Evolutionary conservation across 2,329 filamentous ascomycete genomes (phyloP).

Genomic region (Trichoderma koningiopsis): DNA sequence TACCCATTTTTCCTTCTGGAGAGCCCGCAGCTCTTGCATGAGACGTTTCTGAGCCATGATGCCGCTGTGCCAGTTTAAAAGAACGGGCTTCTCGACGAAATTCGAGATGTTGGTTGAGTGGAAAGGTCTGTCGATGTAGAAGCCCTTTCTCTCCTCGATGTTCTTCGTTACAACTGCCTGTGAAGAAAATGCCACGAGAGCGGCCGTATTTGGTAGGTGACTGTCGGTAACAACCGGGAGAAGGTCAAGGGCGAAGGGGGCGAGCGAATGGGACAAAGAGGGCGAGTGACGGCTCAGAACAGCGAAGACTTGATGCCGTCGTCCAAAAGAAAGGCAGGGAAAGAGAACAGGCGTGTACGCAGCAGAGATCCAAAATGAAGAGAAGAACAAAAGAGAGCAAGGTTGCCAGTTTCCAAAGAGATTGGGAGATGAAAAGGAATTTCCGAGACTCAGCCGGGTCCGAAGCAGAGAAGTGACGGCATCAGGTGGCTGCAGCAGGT

Average conservation of each 20-base stretch:
- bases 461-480: slow-evolving; percentile 27
- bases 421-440: slow-evolving; percentile 14
- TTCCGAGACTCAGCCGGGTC: slow-evolving; percentile 21
- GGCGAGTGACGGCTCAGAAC: not conserved
- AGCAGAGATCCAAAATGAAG: not conserved
- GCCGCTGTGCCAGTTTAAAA: not conserved
- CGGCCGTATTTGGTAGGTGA: not conserved
- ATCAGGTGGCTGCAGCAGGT: slow-evolving; percentile 29
- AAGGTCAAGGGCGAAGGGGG: not conserved
- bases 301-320: not conserved
- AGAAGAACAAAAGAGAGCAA: not conserved
- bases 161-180: not conserved
- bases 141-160: not conserved
- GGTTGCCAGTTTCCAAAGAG: not conserved
- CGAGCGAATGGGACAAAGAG: not conserved
- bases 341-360: not conserved
- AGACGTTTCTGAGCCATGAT: slow-evolving; percentile 69
- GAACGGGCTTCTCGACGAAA: not conserved
- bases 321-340: not conserved
- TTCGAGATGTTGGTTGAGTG: not conserved
- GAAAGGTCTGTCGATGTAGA: not conserved
- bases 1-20: slow-evolving; percentile 91
- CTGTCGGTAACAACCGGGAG: slow-evolving; percentile 9
- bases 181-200: not conserved
- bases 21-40: slow-evolving; percentile 81